phyloP scores from a whole-genome alignment of 148 eudicot genomes.

The Chenopodium formosanum region DNA sequence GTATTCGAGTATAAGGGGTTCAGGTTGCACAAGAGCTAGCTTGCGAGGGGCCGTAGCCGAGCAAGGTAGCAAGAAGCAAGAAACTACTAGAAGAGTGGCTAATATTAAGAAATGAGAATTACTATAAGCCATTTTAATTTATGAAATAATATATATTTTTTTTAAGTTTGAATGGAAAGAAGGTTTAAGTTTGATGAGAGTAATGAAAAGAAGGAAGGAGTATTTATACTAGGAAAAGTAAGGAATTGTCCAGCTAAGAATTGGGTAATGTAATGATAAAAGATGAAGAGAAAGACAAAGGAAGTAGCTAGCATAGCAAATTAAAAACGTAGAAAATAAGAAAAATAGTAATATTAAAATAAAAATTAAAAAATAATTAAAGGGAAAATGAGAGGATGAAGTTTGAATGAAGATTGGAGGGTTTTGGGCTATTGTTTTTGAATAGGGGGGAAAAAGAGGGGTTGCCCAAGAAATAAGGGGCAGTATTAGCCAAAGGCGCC shows the following conservation, averaged over 20 bases:
- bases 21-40: slow-evolving; percentile 30
- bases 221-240: slow-evolving; percentile 12
- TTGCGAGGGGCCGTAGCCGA: slow-evolving; percentile 27
- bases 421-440: background rate
- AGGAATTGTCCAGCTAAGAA: slow-evolving; percentile 13
- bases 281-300: slow-evolving; percentile 12
- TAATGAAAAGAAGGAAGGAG: background rate
- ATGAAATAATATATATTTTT: too few relatives aligned
- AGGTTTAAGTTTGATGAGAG: background rate
- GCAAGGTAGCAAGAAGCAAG: background rate
- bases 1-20: slow-evolving; percentile 37
- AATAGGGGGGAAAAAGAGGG: background rate
- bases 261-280: background rate
- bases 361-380: background rate
- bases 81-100: slow-evolving; percentile 6
- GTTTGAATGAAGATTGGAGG: background rate
- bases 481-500: background rate
- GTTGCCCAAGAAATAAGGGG: background rate
- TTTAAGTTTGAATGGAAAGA: background rate
- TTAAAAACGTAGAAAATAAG: background rate
- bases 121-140: slow-evolving; percentile 11
- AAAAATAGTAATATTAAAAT: background rate
- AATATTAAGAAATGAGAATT: slow-evolving; percentile 3
- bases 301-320: slow-evolving; percentile 2
- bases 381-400: background rate